These are phyloP conservation scores for Hypsizygus ulmarius DNA, from an alignment of 1,284 basidiomycete species.

Conservation along the genomic window DNA sequence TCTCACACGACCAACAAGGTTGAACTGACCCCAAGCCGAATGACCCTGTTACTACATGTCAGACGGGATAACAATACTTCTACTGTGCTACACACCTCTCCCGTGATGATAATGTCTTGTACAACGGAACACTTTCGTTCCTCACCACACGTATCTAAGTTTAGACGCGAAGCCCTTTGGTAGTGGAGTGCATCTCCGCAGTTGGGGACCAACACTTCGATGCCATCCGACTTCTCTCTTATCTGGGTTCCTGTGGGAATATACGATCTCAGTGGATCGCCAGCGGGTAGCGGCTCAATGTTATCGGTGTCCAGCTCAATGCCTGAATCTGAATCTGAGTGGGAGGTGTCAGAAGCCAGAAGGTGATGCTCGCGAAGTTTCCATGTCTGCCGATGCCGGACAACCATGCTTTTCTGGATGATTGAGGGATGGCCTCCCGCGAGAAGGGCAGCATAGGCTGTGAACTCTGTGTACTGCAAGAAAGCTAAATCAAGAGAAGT, in stretches of 20 bases:
- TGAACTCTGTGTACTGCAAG: conserved; percentile 70
- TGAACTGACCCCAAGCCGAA: conserved; percentile 80
- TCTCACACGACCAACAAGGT: conserved; percentile 63
- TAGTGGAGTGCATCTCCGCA: conserved; percentile 40
- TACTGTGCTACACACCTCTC: conserved; percentile 48
- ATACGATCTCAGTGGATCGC: conserved; percentile 50
- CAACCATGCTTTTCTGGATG: conserved; percentile 56
- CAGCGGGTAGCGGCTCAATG: conserved; percentile 39
- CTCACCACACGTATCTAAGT: conserved; percentile 4
- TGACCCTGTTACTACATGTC: conserved; percentile 52
- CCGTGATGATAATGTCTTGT: conserved; percentile 62
- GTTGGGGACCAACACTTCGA: conserved; percentile 43
- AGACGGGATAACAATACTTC: neutral
- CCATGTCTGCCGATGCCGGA: conserved; percentile 75
- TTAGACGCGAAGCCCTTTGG: conserved; percentile 26
- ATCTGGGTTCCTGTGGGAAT: conserved; percentile 49
- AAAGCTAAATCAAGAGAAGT: neutral
- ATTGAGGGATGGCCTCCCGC: conserved; percentile 57
- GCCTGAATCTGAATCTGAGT: conserved; percentile 33
- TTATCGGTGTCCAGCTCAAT: conserved; percentile 27
- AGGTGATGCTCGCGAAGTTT: conserved; percentile 71
- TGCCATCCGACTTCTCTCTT: conserved; percentile 38
- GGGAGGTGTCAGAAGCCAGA: conserved; percentile 26
- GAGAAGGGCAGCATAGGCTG: conserved; percentile 60
- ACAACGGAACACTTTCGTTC: conserved; percentile 30